Conservation (phyloP, 139 green algal genomes). For the Chlamydomonas schloesseri region DNA sequence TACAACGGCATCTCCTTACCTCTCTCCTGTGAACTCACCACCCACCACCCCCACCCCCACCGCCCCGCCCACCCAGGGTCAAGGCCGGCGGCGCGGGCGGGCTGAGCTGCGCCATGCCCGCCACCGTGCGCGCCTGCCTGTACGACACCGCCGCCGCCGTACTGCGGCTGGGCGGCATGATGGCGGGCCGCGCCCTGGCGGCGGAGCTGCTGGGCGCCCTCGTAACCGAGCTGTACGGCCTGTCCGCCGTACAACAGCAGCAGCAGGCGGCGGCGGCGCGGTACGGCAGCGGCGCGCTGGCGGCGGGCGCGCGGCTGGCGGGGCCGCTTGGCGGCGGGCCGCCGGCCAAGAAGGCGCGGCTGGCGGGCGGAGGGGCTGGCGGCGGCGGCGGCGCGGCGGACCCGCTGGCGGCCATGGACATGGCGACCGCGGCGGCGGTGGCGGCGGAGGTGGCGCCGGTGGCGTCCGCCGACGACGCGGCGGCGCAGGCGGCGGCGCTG, state of each 20-base stretch:
- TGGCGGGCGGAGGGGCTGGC: background rate
- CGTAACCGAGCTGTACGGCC: constrained; percentile 66
- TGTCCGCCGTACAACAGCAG: constrained; percentile 23
- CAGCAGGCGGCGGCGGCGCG: background rate
- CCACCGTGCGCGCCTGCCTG: constrained; percentile 37
- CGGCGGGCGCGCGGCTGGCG: background rate
- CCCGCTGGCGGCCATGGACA: constrained; percentile 8
- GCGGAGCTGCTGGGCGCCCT: constrained; percentile 32
- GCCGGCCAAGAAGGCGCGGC: constrained; percentile 31
- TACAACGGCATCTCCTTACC: too few species aligned
- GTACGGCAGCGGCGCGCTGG: constrained; percentile 5
- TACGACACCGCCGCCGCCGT: constrained; percentile 49
- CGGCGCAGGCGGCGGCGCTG: constrained; percentile 33
- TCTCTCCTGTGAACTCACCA: too few species aligned
- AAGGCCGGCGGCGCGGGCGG: constrained; percentile 26
- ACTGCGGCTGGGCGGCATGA: constrained; percentile 46
- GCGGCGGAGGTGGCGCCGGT: constrained; percentile 28
- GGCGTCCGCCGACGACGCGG: background rate
- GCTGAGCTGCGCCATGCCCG: background rate
- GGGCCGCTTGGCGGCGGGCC: background rate
- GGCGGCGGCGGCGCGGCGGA: constrained; percentile 14
- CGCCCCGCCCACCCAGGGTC: background rate
- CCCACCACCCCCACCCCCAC: background rate
- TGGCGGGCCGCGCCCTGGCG: constrained; percentile 46
- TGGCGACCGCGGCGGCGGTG: constrained; percentile 16